Conservation (phyloP, 352 stramenopile species). For the Globisporangium radiosum region DNA sequence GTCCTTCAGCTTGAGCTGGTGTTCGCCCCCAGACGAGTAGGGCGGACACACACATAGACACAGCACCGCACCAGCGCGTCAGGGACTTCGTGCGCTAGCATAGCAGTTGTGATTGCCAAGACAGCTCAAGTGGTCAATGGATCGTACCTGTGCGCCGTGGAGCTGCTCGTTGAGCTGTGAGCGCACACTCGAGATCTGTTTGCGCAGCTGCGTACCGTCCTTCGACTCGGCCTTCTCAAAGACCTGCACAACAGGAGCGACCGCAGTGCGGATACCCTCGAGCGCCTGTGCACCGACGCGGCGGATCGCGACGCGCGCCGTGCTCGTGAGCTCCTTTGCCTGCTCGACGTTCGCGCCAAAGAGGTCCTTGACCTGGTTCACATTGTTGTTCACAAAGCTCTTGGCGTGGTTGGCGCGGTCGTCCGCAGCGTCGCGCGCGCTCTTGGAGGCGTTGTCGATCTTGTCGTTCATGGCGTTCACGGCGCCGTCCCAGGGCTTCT, state of each 20-base stretch:
- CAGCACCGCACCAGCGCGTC: too few relatives aligned
- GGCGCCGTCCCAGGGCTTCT: slow-evolving; percentile 58
- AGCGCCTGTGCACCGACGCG: slow-evolving; percentile 31
- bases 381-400: slow-evolving; percentile 24
- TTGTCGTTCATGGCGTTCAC: slow-evolving; percentile 36
- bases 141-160: slow-evolving; percentile 39
- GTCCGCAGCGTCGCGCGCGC: slow-evolving; percentile 26
- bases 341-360: slow-evolving; percentile 35
- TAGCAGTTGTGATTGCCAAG: too few relatives aligned
- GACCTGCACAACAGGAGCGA: slow-evolving; percentile 47
- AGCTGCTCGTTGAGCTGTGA: slow-evolving; percentile 55
- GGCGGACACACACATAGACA: not conserved
- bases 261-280: slow-evolving; percentile 26
- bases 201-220: slow-evolving; percentile 64
- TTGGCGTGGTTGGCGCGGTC: slow-evolving; percentile 37
- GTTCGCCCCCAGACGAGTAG: not conserved
- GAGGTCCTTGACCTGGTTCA: slow-evolving; percentile 41
- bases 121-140: not conserved
- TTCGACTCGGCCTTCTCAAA: slow-evolving; percentile 56
- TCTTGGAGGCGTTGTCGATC: slow-evolving; percentile 44
- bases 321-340: slow-evolving; percentile 57
- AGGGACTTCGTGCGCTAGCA: too few relatives aligned
- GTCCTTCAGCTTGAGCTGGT: slow-evolving; percentile 37
- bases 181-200: slow-evolving; percentile 38
- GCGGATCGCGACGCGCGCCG: slow-evolving; percentile 39